phyloP scores from a whole-genome alignment of 2,329 filamentous ascomycete species.

The Hypocreales sp. region DNA sequence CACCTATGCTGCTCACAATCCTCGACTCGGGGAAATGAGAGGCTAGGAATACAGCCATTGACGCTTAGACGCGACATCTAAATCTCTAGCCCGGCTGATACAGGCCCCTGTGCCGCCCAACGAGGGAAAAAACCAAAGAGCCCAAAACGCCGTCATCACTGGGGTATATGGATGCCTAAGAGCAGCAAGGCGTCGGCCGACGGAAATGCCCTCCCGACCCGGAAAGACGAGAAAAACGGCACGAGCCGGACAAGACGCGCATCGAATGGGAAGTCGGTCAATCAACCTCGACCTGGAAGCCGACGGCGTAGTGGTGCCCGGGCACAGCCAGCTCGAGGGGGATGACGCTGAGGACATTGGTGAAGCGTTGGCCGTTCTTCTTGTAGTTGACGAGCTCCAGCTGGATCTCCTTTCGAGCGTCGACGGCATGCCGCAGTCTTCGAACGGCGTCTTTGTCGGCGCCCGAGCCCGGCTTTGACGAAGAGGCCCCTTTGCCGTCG shows the following conservation, averaged over 20 bases:
- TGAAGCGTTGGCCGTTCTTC: conserved; percentile 64
- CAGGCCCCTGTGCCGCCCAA: no score
- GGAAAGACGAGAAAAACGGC: no score
- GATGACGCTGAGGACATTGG: conserved; percentile 75
- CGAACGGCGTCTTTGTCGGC: conserved; percentile 37
- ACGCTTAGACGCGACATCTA: no score
- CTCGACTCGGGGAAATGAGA: no score
- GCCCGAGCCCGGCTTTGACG: neutral
- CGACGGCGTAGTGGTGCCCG: conserved; percentile 58
- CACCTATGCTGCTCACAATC: no score
- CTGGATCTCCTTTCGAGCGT: conserved; percentile 29
- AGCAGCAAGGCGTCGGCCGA: conserved; percentile 1
- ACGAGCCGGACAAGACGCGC: no score
- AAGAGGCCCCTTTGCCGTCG: conserved; percentile 18
- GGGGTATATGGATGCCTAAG: conserved; percentile 2
- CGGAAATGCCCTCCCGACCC: no score
- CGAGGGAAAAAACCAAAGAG: neutral
- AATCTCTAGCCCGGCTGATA: no score
- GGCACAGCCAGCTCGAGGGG: conserved; percentile 54
- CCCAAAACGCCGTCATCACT: conserved; percentile 1
- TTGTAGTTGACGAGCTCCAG: conserved; percentile 60
- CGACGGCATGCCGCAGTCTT: conserved; percentile 30
- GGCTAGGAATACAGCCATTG: no score
- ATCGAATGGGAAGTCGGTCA: no score
- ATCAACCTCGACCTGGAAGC: conserved; percentile 60